phyloP scores from a whole-genome alignment of 192 early-diverging fungal species.

The Coemansia asiatica region DNA sequence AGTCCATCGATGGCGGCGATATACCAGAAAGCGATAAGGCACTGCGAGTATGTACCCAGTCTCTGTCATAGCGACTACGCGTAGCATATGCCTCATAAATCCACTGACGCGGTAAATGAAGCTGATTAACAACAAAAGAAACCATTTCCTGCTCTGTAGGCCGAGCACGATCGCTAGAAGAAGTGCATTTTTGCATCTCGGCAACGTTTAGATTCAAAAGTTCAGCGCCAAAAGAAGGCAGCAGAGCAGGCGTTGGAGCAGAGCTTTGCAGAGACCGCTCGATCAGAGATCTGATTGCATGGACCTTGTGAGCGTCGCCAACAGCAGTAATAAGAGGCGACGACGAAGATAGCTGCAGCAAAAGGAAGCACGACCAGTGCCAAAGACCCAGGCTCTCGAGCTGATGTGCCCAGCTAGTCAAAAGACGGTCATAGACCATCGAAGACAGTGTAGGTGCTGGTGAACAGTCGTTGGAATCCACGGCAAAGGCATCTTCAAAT shows the following conservation, averaged over 20 bases:
- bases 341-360: slow-evolving; percentile 62
- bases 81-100: slow-evolving; percentile 42
- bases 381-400: slow-evolving; percentile 76
- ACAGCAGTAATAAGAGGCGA: background rate
- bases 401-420: slow-evolving; percentile 64
- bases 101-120: slow-evolving; percentile 68
- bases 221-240: slow-evolving; percentile 9
- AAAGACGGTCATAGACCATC: slow-evolving; percentile 55
- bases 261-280: slow-evolving; percentile 32
- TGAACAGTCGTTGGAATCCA: slow-evolving; percentile 3
- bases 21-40: background rate
- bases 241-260: slow-evolving; percentile 12
- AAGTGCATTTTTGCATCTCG: background rate
- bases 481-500: slow-evolving; percentile 44
- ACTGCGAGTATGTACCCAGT: slow-evolving; percentile 26
- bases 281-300: slow-evolving; percentile 47
- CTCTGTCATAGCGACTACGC: slow-evolving; percentile 56
- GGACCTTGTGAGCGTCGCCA: slow-evolving; percentile 37
- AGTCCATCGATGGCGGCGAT: background rate
- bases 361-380: slow-evolving; percentile 83
- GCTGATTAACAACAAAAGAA: slow-evolving; percentile 61
- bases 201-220: slow-evolving; percentile 3
- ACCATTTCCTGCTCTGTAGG: slow-evolving; percentile 11
- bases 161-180: background rate
- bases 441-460: background rate